Evolutionary conservation across 352 stramenopile genomes (phyloP).

Genomic region (Globisporangium paddicum): DNA sequence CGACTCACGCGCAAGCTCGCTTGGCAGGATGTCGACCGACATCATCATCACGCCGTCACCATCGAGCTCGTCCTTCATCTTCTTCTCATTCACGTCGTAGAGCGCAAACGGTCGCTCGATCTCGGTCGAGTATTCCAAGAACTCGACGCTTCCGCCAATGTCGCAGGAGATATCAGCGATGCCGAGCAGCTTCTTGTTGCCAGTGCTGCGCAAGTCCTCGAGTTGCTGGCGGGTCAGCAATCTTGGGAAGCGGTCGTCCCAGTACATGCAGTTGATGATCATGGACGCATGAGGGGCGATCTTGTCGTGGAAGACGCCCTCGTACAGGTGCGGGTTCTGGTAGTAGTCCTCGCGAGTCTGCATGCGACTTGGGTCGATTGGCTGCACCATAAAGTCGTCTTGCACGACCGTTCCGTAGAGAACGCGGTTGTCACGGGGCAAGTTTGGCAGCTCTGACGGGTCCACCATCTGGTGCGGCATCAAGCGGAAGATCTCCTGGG

Average conservation of each 20-base stretch:
- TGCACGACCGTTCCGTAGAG: slow-evolving; percentile 83
- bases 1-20: slow-evolving; percentile 92
- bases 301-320: slow-evolving; percentile 87
- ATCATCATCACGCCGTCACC: slow-evolving; percentile 90
- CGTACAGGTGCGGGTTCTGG: slow-evolving; percentile 87
- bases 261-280: slow-evolving; percentile 96
- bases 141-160: slow-evolving; percentile 92
- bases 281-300: slow-evolving; percentile 90
- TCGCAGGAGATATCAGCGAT: slow-evolving; percentile 96
- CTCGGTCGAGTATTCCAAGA: slow-evolving; percentile 89
- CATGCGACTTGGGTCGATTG: slow-evolving; percentile 22
- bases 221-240: slow-evolving; percentile 91
- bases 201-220: slow-evolving; percentile 45
- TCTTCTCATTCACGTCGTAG: slow-evolving; percentile 77
- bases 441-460: slow-evolving; percentile 75
- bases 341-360: slow-evolving; percentile 85
- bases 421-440: slow-evolving; percentile 56
- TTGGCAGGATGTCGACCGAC: slow-evolving; percentile 95
- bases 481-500: slow-evolving; percentile 93
- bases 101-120: slow-evolving; percentile 94
- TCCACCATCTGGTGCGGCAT: slow-evolving; percentile 94
- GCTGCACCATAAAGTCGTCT: slow-evolving; percentile 63
- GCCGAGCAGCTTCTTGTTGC: slow-evolving; percentile 84
- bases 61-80: slow-evolving; percentile 68
- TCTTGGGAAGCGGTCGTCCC: slow-evolving; percentile 93